phyloP scores from a whole-genome alignment of 2,329 filamentous ascomycete species.

The Plenodomus biglobosus region DNA sequence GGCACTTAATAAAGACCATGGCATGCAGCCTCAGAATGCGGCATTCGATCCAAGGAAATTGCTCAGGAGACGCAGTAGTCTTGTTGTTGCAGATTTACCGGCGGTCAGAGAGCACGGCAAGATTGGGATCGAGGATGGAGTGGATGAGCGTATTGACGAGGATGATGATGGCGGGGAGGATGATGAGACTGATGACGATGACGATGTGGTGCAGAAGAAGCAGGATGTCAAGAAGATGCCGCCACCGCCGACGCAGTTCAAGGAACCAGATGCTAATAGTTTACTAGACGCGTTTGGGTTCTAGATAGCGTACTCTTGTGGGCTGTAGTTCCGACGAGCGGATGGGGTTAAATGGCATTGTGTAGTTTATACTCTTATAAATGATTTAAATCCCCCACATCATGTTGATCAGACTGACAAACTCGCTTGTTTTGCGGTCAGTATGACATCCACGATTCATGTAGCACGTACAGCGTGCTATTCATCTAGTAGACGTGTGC shows the following conservation, averaged over 20 bases:
- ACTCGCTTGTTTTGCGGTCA: no score
- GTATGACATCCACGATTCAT: no score
- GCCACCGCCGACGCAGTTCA: slow-evolving; percentile 73
- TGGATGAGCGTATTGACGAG: slow-evolving; percentile 47
- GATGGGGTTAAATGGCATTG: no score
- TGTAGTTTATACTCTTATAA: no score
- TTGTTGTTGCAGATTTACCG: slow-evolving; percentile 77
- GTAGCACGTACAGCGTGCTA: no score
- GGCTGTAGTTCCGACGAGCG: no score
- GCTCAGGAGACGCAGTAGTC: slow-evolving; percentile 69
- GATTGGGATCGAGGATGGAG: slow-evolving; percentile 35
- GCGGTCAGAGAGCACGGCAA: no score
- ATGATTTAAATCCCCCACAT: no score
- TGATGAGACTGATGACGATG: slow-evolving; percentile 44
- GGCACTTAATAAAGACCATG: neutral
- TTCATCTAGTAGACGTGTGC: no score
- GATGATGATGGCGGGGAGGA: slow-evolving; percentile 43
- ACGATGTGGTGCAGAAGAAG: slow-evolving; percentile 34
- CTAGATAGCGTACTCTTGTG: slow-evolving; percentile 43
- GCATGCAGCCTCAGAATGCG: neutral
- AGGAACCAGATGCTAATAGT: slow-evolving; percentile 88
- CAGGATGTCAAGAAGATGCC: slow-evolving; percentile 49
- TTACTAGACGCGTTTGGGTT: slow-evolving; percentile 93
- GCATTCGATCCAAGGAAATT: slow-evolving; percentile 65
- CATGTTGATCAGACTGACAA: no score